phyloP scores from a whole-genome alignment of 2,329 filamentous ascomycete species.

The Nigrospora sphaerica region DNA sequence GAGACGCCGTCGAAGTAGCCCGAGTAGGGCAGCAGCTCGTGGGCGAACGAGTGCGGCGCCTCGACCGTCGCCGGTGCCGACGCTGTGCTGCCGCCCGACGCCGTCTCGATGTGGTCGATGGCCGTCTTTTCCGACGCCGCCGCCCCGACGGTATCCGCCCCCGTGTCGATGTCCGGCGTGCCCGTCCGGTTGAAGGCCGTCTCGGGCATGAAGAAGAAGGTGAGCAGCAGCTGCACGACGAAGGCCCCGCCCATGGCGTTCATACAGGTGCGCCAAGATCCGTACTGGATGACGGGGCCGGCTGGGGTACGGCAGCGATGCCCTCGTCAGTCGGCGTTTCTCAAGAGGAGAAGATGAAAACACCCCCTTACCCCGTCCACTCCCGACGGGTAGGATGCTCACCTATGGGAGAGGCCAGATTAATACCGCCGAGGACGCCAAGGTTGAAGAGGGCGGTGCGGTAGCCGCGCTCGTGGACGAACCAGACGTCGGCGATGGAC shows the following conservation, averaged over 20 bases:
- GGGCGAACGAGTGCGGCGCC: slow-evolving; percentile 23
- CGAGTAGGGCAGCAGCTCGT: slow-evolving; percentile 25
- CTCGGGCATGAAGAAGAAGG: slow-evolving; percentile 42
- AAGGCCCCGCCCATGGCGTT: slow-evolving; percentile 12
- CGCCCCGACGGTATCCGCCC: not conserved
- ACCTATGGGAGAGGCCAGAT: slow-evolving; percentile 30
- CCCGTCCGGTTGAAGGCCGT: slow-evolving; percentile 34
- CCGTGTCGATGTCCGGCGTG: not conserved
- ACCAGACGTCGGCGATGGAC: slow-evolving; percentile 39
- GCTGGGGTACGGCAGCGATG: not conserved
- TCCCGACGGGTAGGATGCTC: slow-evolving; percentile 27
- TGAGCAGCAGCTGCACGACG: slow-evolving; percentile 31
- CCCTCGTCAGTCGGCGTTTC: not conserved
- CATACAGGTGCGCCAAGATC: not conserved
- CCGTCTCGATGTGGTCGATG: slow-evolving; percentile 5
- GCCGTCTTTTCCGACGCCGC: not conserved
- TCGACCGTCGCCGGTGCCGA: slow-evolving; percentile 13
- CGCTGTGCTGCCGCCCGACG: not conserved
- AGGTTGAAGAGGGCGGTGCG: slow-evolving; percentile 33
- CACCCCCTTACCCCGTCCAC: slow-evolving; percentile 9
- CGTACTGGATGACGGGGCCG: not conserved
- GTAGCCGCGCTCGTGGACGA: slow-evolving; percentile 36
- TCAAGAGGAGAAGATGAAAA: too few species aligned
- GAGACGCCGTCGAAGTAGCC: slow-evolving; percentile 28
- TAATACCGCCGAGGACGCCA: slow-evolving; percentile 31